These are phyloP conservation scores for Periconia sp. DNA, from an alignment of 2,329 filamentous ascomycete species.

Conservation along the genomic window DNA sequence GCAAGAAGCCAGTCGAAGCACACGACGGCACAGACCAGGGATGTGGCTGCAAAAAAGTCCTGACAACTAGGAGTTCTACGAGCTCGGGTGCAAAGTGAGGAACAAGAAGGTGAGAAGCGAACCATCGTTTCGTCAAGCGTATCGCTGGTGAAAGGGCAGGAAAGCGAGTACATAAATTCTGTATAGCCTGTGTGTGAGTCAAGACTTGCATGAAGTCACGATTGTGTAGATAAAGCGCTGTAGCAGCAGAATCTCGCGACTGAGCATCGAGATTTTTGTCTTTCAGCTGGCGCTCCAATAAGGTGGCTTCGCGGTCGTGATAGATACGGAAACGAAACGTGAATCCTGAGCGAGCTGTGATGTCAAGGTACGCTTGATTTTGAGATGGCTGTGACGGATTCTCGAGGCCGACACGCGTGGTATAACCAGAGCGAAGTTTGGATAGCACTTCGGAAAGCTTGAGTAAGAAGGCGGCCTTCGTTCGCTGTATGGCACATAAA, in stretches of 20 bases:
- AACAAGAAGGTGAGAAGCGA: constrained; percentile 78
- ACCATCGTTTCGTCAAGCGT: constrained; percentile 88
- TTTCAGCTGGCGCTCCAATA: constrained; percentile 80
- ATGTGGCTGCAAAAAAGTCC: constrained; percentile 79
- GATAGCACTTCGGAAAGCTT: constrained; percentile 76
- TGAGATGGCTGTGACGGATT: constrained; percentile 71
- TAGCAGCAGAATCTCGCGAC: constrained; percentile 71
- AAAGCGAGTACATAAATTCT: constrained; percentile 80
- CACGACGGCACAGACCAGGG: constrained; percentile 82
- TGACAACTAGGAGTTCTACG: constrained; percentile 80
- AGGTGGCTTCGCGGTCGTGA: constrained; percentile 81
- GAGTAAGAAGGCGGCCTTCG: constrained; percentile 85
- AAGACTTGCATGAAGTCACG: constrained; percentile 75
- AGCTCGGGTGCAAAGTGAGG: constrained; percentile 79
- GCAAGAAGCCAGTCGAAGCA: constrained; percentile 78
- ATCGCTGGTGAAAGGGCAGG: constrained; percentile 82
- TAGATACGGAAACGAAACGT: constrained; percentile 86
- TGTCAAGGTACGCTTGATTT: constrained; percentile 83
- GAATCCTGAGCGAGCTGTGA: constrained; percentile 73
- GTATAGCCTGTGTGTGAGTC: constrained; percentile 80
- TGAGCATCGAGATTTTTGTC: constrained; percentile 72
- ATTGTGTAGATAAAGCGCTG: constrained; percentile 73
- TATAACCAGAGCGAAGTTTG: constrained; percentile 62
- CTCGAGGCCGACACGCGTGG: constrained; percentile 79
- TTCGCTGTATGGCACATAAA: constrained; percentile 86